Evolutionary conservation across 345 rosid genomes (phyloP).

Genomic region (Camelina neglecta): DNA sequence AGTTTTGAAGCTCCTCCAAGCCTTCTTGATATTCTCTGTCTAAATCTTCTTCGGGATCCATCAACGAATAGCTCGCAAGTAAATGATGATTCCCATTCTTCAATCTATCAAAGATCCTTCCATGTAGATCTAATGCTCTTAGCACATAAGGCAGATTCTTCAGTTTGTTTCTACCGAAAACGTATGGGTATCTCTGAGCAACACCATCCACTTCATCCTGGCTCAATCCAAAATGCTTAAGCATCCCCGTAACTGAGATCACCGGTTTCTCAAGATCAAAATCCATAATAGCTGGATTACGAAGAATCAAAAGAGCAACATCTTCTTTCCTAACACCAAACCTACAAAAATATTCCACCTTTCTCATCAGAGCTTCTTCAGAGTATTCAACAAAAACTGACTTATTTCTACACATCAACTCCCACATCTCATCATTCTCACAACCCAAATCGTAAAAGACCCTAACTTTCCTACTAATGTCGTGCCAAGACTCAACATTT

Average conservation of each 20-base stretch:
- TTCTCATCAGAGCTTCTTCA: conserved; percentile 48
- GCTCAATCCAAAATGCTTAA: conserved; percentile 60
- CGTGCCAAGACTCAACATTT: conserved; percentile 59
- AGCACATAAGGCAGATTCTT: conserved; percentile 65
- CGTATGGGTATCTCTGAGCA: conserved; percentile 46
- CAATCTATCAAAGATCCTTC: conserved; percentile 55
- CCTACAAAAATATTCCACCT: conserved; percentile 53
- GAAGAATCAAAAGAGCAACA: conserved; percentile 59
- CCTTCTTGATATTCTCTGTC: conserved; percentile 50
- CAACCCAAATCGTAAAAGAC: conserved; percentile 58
- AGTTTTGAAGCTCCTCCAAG: conserved; percentile 50
- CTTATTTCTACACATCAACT: conserved; percentile 52
- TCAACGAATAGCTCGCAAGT: conserved; percentile 52
- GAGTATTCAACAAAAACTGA: conserved; percentile 50
- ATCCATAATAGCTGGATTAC: conserved; percentile 49
- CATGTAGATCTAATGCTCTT: conserved; percentile 49
- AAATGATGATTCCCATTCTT: conserved; percentile 51
- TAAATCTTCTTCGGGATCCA: conserved; percentile 52
- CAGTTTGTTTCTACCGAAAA: conserved; percentile 60
- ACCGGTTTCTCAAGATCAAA: conserved; percentile 52
- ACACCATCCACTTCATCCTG: conserved; percentile 46
- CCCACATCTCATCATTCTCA: conserved; percentile 55
- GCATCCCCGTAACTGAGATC: conserved; percentile 54
- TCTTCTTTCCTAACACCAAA: conserved; percentile 53
- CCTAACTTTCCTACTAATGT: conserved; percentile 51